These are phyloP conservation scores for Saprolegnia diclina DNA, from an alignment of 352 stramenopile genomes.

Conservation along the genomic window DNA sequence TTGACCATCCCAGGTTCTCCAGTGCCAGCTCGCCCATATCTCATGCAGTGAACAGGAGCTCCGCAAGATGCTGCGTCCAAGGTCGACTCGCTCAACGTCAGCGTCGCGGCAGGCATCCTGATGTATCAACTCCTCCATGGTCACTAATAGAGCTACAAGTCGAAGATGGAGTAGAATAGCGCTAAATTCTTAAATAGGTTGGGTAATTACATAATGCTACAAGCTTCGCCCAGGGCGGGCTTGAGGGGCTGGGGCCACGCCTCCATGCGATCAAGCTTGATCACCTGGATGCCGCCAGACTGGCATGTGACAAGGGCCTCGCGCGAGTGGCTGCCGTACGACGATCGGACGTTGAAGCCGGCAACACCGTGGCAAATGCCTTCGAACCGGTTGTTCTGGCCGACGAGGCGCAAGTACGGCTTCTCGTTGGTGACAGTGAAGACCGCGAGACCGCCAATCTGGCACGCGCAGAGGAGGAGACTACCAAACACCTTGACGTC, in stretches of 20 bases:
- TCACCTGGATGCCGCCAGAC: slow-evolving; percentile 20
- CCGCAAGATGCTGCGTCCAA: slow-evolving; percentile 44
- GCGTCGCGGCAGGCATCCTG: slow-evolving; percentile 64
- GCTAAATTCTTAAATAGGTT: neutral
- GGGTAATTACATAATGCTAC: slow-evolving; percentile 20
- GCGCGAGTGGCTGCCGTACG: neutral
- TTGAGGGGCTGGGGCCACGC: slow-evolving; percentile 17
- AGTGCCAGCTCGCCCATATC: neutral
- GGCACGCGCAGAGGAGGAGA: slow-evolving; percentile 20
- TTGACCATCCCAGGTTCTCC: slow-evolving; percentile 57
- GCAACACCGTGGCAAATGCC: slow-evolving; percentile 22
- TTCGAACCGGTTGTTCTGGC: slow-evolving; percentile 24
- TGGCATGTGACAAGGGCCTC: slow-evolving; percentile 23
- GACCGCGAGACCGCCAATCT: slow-evolving; percentile 23
- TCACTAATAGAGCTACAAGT: slow-evolving; percentile 31
- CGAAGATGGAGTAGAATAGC: neutral
- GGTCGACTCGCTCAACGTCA: slow-evolving; percentile 81
- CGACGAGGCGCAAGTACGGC: neutral
- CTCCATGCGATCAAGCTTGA: slow-evolving; percentile 16
- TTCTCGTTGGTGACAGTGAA: slow-evolving; percentile 2
- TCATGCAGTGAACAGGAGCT: neutral
- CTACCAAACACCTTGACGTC: slow-evolving; percentile 9
- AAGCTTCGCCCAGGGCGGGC: slow-evolving; percentile 12
- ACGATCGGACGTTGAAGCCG: neutral
- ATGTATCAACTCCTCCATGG: slow-evolving; percentile 73